A percentile compares a stretch with the other conserved stretches of the same genome.
Evolutionary conservation across 208 protist species (phyloP).

Genomic region (Wallacemonas sp.): DNA sequence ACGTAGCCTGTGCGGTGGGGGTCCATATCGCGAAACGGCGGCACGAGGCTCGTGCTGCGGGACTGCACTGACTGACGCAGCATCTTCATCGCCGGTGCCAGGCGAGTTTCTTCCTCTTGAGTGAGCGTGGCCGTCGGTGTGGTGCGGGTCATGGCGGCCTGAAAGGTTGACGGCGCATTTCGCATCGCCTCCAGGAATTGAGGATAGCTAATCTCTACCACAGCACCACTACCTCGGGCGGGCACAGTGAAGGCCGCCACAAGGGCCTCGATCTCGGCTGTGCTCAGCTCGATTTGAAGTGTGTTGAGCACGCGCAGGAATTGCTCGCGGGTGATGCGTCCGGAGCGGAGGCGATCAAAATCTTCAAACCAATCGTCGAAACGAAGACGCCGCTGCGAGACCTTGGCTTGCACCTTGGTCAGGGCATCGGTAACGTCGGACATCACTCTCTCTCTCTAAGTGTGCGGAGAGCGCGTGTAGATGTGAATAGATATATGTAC

Average conservation of each 20-base stretch:
- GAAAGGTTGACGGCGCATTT: conserved; percentile 29
- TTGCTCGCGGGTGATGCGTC: conserved; percentile 75
- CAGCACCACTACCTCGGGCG: background rate
- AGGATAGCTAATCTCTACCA: conserved; percentile 42
- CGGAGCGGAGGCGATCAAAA: conserved; percentile 78
- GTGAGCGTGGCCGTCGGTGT: conserved; percentile 28
- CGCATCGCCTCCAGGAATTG: conserved; percentile 48
- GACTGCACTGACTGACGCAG: conserved; percentile 49
- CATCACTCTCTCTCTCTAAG: background rate
- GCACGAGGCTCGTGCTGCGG: conserved; percentile 46
- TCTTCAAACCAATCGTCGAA: conserved; percentile 83
- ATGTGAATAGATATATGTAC: background rate
- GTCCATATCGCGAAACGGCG: conserved; percentile 82
- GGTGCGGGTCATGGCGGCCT: conserved; percentile 29
- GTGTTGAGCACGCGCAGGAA: conserved; percentile 68
- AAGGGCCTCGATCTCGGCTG: conserved; percentile 45
- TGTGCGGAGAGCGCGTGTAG: background rate
- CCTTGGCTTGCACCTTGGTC: conserved; percentile 45
- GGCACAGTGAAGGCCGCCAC: conserved; percentile 30
- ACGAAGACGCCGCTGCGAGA: conserved; percentile 66
- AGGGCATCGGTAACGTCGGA: conserved; percentile 31
- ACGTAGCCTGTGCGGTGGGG: conserved; percentile 67
- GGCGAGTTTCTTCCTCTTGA: conserved; percentile 40
- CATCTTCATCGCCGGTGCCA: conserved; percentile 32
- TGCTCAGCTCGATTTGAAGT: conserved; percentile 51